phyloP scores from a whole-genome alignment of 2,329 filamentous ascomycete genomes.

The Penicillium verrucosum region DNA sequence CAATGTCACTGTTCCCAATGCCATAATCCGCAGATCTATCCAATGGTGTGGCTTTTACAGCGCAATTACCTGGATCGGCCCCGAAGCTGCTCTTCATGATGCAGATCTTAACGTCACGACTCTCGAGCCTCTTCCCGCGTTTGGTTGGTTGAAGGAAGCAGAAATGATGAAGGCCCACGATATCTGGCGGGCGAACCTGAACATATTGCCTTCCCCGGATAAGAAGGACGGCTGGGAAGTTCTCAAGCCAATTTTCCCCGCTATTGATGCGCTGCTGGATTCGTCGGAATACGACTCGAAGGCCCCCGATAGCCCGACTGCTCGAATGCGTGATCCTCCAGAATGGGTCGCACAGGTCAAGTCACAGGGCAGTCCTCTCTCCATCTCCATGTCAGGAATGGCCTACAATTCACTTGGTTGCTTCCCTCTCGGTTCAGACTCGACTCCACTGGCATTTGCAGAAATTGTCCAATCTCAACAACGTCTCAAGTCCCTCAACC shows the following conservation, averaged over 20 bases:
- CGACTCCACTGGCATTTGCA: conserved; percentile 41
- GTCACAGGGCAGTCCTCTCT: conserved; percentile 37
- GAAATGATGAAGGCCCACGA: conserved; percentile 46
- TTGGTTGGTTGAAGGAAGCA: conserved; percentile 48
- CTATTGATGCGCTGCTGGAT: conserved; percentile 23
- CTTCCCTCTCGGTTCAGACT: conserved; percentile 47
- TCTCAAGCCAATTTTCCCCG: conserved; percentile 28
- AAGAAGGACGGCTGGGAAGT: conserved; percentile 25
- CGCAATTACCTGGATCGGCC: conserved; percentile 45
- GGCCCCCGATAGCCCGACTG: conserved; percentile 4
- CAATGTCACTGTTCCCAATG: conserved; percentile 37
- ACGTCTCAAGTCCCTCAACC: conserved; percentile 40
- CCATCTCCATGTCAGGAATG: conserved; percentile 37
- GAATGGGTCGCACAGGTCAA: conserved; percentile 34
- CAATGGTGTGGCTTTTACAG: conserved; percentile 50
- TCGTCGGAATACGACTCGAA: conserved; percentile 22
- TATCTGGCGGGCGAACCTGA: conserved; percentile 38
- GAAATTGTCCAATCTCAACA: conserved; percentile 47
- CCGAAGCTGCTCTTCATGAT: conserved; percentile 37
- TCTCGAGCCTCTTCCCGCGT: conserved; percentile 44
- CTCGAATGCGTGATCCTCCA: conserved; percentile 28
- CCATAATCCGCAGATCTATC: conserved; percentile 43
- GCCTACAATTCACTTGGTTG: conserved; percentile 44
- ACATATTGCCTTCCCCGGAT: conserved; percentile 20
- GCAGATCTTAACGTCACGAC: conserved; percentile 31